phyloP scores from a whole-genome alignment of 2,329 filamentous ascomycete genomes.

The Sarocladiaceae sp. region DNA sequence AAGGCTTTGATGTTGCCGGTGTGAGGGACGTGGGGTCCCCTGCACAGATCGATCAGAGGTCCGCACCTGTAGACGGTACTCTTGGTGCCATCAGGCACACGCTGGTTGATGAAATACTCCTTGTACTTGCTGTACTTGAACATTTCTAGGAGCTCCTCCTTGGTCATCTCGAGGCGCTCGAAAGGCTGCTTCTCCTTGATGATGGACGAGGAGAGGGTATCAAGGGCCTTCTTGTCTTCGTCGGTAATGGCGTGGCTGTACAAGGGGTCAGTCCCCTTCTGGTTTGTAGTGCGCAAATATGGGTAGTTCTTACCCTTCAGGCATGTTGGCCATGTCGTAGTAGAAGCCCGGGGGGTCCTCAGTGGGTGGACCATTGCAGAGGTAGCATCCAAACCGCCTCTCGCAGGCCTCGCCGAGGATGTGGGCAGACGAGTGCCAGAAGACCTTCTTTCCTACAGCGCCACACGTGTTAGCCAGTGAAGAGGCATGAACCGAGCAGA shows the following conservation, averaged over 20 bases:
- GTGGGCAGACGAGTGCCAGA: conserved; percentile 96
- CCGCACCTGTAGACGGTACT: conserved; percentile 95
- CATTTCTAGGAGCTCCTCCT: conserved; percentile 87
- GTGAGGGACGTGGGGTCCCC: conserved; percentile 86
- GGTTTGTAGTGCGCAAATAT: background rate
- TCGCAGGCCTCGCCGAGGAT: conserved; percentile 94
- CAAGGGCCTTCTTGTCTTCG: conserved; percentile 79
- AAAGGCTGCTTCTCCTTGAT: conserved; percentile 97
- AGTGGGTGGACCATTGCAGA: conserved; percentile 90
- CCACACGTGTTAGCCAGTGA: background rate
- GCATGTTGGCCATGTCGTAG: conserved; percentile 81
- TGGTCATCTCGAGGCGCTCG: conserved; percentile 80
- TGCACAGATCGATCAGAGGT: conserved; percentile 89
- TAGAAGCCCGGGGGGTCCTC: conserved; percentile 76
- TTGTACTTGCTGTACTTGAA: conserved; percentile 99
- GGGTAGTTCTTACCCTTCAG: conserved; percentile 24
- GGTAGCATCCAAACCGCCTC: conserved; percentile 79
- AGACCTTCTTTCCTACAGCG: conserved; percentile 72
- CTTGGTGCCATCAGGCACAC: conserved; percentile 71
- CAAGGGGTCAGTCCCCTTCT: conserved; percentile 38
- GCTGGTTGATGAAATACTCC: conserved; percentile 78
- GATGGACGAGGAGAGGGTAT: conserved; percentile 72
- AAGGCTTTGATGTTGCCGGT: conserved; percentile 93
- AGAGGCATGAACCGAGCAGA: conserved; percentile 11
- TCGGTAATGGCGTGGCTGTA: conserved; percentile 60